Conservation (phyloP, 2,329 filamentous ascomycete species). For the Tothia fuscella region DNA sequence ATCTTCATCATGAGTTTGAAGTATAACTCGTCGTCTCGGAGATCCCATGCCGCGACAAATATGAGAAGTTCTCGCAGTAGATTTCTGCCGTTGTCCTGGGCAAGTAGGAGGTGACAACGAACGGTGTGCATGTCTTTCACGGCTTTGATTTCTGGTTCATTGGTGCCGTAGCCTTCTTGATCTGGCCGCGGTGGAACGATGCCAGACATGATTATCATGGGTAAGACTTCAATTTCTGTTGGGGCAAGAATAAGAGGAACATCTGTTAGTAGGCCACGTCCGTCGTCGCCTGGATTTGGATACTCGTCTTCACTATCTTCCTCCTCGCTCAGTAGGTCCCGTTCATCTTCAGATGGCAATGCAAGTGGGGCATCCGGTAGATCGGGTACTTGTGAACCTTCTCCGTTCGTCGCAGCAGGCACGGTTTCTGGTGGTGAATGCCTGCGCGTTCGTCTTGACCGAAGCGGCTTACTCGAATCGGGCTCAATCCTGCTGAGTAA, state of each 20-base stretch:
- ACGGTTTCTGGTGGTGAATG: neutral
- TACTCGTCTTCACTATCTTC: slow-evolving; percentile 66
- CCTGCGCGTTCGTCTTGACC: slow-evolving; percentile 6
- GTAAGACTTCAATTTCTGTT: slow-evolving; percentile 87
- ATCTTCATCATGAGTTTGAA: slow-evolving; percentile 96
- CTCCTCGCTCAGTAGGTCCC: slow-evolving; percentile 42
- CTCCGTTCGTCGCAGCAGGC: neutral
- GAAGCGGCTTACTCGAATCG: slow-evolving; percentile 19
- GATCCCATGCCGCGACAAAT: slow-evolving; percentile 94
- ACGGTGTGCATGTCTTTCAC: slow-evolving; percentile 76
- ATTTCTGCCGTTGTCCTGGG: slow-evolving; percentile 81
- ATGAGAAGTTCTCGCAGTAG: slow-evolving; percentile 82
- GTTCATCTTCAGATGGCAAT: slow-evolving; percentile 29
- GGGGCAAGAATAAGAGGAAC: slow-evolving; percentile 90
- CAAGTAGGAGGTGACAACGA: slow-evolving; percentile 77
- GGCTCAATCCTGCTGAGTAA: slow-evolving; percentile 38
- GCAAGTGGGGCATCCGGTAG: slow-evolving; percentile 9
- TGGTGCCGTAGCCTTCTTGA: slow-evolving; percentile 38
- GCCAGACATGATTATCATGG: slow-evolving; percentile 95
- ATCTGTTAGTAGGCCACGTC: slow-evolving; percentile 78
- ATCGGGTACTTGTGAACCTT: slow-evolving; percentile 1
- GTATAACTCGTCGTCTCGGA: slow-evolving; percentile 84
- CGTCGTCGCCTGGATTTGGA: slow-evolving; percentile 59
- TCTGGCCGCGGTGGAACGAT: slow-evolving; percentile 72
- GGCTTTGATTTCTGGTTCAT: slow-evolving; percentile 39